phyloP scores from a whole-genome alignment of 2,329 filamentous ascomycete species.

The Spiromastix sp. region DNA sequence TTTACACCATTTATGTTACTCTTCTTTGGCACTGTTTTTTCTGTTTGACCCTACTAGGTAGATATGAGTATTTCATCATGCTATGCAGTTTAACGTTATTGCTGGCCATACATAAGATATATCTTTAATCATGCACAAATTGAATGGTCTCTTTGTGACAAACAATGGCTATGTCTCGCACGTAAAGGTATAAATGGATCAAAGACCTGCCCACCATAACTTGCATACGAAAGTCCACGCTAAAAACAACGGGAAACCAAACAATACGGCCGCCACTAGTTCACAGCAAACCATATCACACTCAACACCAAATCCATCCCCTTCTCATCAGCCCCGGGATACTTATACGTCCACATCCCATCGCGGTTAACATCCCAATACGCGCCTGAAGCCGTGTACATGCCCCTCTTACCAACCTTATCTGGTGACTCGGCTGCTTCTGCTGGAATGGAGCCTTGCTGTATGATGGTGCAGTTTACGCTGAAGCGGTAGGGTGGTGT shows the following conservation, averaged over 20 bases:
- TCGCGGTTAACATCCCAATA: constrained; percentile 44
- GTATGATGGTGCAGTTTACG: constrained; percentile 96
- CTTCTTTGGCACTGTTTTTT: too few species aligned
- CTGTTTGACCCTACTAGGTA: too few species aligned
- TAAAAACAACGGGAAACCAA: neutral
- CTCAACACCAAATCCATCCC: constrained; percentile 40
- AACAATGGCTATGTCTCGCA: too few species aligned
- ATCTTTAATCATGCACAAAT: too few species aligned
- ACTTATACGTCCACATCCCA: constrained; percentile 44
- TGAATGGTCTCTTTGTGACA: neutral
- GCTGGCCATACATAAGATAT: too few species aligned
- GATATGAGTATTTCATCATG: too few species aligned
- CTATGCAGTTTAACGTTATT: too few species aligned
- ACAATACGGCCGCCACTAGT: constrained; percentile 1
- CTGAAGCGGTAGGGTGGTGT: constrained; percentile 76
- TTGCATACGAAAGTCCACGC: too few species aligned
- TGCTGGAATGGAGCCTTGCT: constrained; percentile 65
- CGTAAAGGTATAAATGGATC: too few species aligned
- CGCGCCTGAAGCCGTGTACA: constrained; percentile 40
- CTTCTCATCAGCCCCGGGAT: constrained; percentile 35
- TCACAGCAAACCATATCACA: constrained; percentile 37
- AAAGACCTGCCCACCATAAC: too few species aligned
- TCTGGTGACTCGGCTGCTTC: constrained; percentile 37
- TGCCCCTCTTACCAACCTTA: constrained; percentile 67
- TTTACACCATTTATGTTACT: too few species aligned